Percentiles rank a stretch among this genome's conserved stretches.
Evolutionary conservation across 305 asterid species (phyloP).

Genomic region (Fraxinus xanthoxyloides): DNA sequence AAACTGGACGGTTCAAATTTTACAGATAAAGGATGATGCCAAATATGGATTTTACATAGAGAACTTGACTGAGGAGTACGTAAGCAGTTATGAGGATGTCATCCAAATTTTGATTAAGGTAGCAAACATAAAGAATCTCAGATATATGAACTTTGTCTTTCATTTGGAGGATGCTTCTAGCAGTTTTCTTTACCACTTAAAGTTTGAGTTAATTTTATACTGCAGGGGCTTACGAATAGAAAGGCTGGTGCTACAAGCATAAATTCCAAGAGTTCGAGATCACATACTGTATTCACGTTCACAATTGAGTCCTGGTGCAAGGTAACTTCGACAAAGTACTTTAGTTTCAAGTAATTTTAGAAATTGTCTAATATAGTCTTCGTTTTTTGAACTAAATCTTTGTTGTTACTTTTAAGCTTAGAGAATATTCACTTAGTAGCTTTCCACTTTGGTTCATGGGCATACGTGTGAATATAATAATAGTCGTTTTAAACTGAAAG

Average conservation of each 20-base stretch:
- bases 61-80: slow-evolving; percentile 83
- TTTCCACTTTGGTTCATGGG: neutral
- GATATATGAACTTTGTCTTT: neutral
- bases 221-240: slow-evolving; percentile 79
- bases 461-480: neutral
- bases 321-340: slow-evolving; percentile 39
- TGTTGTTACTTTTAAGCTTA: neutral
- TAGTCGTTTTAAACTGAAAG: neutral
- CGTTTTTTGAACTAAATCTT: neutral
- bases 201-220: neutral
- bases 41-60: slow-evolving; percentile 85
- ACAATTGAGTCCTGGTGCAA: slow-evolving; percentile 92
- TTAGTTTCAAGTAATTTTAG: neutral
- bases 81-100: slow-evolving; percentile 72
- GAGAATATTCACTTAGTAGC: neutral
- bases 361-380: neutral
- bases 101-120: slow-evolving; percentile 86
- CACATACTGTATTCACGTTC: slow-evolving; percentile 81
- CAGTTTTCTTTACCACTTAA: neutral
- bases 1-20: slow-evolving; percentile 11
- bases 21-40: slow-evolving; percentile 75
- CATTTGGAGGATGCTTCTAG: neutral
- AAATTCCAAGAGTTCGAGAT: slow-evolving; percentile 91
- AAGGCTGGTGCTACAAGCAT: slow-evolving; percentile 74
- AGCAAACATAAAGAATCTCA: slow-evolving; percentile 3